A percentile compares a stretch with the other conserved stretches of the same genome.
These are phyloP conservation scores for Malassezia slooffiae DNA, from an alignment of 1,284 basidiomycete genomes.

Conservation along the genomic window DNA sequence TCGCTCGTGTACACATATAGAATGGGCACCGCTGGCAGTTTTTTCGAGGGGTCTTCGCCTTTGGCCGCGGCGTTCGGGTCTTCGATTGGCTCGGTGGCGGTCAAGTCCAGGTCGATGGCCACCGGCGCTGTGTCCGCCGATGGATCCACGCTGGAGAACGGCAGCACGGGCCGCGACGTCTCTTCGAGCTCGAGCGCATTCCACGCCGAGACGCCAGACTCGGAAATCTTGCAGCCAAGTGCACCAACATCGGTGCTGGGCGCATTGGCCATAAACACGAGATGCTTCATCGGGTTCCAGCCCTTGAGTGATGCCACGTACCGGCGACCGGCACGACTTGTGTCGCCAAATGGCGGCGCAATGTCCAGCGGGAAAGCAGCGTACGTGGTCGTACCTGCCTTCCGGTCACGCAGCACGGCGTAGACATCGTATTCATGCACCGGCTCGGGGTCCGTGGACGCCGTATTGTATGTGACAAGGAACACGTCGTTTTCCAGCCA, in stretches of 20 bases:
- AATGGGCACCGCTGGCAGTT: constrained; percentile 53
- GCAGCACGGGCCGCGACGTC: constrained; percentile 58
- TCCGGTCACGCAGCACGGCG: constrained; percentile 58
- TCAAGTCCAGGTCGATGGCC: constrained; percentile 61
- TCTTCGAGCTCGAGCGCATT: constrained; percentile 64
- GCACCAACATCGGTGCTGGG: constrained; percentile 66
- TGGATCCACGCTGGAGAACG: constrained; percentile 55
- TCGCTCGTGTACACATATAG: constrained; percentile 68
- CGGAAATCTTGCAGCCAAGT: constrained; percentile 50
- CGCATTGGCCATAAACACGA: constrained; percentile 62
- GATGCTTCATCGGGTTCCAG: constrained; percentile 57
- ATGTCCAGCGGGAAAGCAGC: constrained; percentile 52
- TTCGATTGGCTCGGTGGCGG: constrained; percentile 53
- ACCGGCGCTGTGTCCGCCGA: constrained; percentile 64
- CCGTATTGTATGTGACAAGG: constrained; percentile 56
- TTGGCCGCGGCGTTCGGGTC: constrained; percentile 52
- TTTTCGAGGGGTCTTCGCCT: constrained; percentile 48
- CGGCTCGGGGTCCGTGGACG: constrained; percentile 24
- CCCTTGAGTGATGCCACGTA: constrained; percentile 53
- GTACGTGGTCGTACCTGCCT: constrained; percentile 52
- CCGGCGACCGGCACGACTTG: constrained; percentile 55
- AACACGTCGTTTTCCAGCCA: constrained; percentile 69
- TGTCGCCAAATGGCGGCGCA: constrained; percentile 54
- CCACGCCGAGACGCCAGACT: constrained; percentile 53
- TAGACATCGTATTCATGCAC: constrained; percentile 54